phyloP scores from a whole-genome alignment of 495 filamentous ascomycete species.

The Annulohypoxylon moriforme region DNA sequence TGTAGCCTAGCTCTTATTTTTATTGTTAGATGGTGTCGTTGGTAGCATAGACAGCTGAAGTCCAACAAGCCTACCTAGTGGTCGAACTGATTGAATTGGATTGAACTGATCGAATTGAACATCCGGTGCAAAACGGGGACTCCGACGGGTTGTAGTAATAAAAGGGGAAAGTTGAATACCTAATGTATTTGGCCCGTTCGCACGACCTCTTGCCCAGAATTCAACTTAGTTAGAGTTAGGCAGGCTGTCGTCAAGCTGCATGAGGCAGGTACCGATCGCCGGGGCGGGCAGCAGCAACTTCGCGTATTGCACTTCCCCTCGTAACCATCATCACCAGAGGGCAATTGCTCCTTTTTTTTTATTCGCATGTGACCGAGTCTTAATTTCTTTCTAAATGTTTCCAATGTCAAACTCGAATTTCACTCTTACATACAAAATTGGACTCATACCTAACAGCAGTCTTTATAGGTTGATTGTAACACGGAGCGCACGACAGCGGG shows the following conservation, averaged over 20 bases:
- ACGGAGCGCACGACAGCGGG: slow-evolving; percentile 34
- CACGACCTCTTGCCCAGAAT: slow-evolving; percentile 3
- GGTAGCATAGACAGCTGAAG: not conserved
- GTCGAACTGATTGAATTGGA: not conserved
- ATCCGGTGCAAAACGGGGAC: slow-evolving; percentile 11
- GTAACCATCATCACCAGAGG: not conserved
- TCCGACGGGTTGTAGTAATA: slow-evolving; percentile 7
- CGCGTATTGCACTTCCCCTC: not conserved
- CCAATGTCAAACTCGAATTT: not conserved
- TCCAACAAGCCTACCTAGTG: not conserved
- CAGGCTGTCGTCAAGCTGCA: slow-evolving; percentile 40
- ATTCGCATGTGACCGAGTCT: slow-evolving; percentile 8
- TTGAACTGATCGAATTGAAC: slow-evolving; percentile 12
- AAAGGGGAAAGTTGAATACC: not conserved
- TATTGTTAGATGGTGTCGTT: slow-evolving; percentile 1
- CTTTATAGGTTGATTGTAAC: slow-evolving; percentile 25
- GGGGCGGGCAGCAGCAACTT: slow-evolving; percentile 8
- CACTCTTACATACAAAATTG: not conserved
- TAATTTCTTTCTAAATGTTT: not conserved
- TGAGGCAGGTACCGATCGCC: slow-evolving; percentile 23
- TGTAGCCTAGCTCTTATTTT: slow-evolving; percentile 27
- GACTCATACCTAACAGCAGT: not conserved
- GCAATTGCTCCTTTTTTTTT: not conserved
- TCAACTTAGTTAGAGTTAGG: slow-evolving; percentile 6
- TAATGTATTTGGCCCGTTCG: slow-evolving; percentile 18